phyloP scores from a whole-genome alignment of 2,329 filamentous ascomycete genomes.

The Albophoma yamanashiensis region DNA sequence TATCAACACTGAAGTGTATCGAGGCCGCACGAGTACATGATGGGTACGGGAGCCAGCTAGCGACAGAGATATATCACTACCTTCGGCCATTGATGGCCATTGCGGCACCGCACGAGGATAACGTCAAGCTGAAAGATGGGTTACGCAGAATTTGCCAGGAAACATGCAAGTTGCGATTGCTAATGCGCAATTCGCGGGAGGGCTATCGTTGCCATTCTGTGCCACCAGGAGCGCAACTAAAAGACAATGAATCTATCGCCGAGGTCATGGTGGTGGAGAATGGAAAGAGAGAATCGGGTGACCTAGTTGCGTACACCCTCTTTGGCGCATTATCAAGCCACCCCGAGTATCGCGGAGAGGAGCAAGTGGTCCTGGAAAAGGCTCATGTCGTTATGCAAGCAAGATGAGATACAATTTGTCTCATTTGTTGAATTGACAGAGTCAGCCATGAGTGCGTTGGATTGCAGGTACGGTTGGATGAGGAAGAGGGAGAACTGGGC shows the following conservation, averaged over 20 bases:
- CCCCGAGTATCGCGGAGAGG: neutral
- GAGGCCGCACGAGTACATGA: neutral
- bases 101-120: neutral
- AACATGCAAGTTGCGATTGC: neutral
- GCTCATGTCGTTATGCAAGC: neutral
- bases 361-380: neutral
- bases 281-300: neutral
- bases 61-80: neutral
- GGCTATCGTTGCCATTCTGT: neutral
- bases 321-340: neutral
- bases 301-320: neutral
- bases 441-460: too few relatives aligned
- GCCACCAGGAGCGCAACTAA: neutral
- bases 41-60: neutral
- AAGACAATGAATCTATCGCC: neutral
- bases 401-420: neutral
- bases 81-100: neutral
- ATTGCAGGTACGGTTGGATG: too few relatives aligned
- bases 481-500: too few relatives aligned
- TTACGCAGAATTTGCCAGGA: neutral
- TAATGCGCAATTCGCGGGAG: neutral
- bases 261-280: neutral
- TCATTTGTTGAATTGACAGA: too few relatives aligned
- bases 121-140: neutral
- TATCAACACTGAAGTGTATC: neutral